Base-by-base conservation (phyloP, 2,329 filamentous ascomycete genomes). In the Cladosporium sp. region DNA sequence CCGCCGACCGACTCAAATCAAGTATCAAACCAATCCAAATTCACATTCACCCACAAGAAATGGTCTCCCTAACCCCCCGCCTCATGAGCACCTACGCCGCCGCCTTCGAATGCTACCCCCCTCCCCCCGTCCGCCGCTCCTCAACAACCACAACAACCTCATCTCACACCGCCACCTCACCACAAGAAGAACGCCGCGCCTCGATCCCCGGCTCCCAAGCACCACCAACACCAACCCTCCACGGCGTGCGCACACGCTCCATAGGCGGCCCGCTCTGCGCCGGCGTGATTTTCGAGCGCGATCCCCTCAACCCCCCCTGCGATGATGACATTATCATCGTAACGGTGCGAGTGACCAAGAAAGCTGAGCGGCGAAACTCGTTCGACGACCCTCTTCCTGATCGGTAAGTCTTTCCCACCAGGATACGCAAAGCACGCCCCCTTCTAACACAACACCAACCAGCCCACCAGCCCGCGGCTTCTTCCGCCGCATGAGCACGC, bases 321-420 rank as follows among this genome's bases (percentile, higher is more conserved):
- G 61, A 62, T 25, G 54, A 62, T 46, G 61, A 62, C 35, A 50
- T 64, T 32, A 63, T 64, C 13, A 54, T 63, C 45, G 60, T 61
- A 7, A 57, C 54, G 1, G 62, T 64, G 8, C 50, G 53, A 32
- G 29, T 63, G 3, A 51, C 20, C 33, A 16, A 39, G 15, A 40
- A 18, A 35, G 20, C 8, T n/a, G 6, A 33, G 25, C 25, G 45
- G 16, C 38, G 45, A 5, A 13, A 29, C 7, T 50, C 47, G 2
- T 46, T 46, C 32, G 49, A 51, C 13, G 49, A 51, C n/a, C 18
- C 41, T 18, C 22, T 51, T n/a, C 49, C 49, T 8, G 39, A 50
- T 12, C 32, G 48, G 48, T 50, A 30, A 16, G 47, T 41, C 27
- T 8, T n/a, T 16, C 25, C 19, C 22, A 22, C 16, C 16, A 19